Evolutionary conservation across 768 basidiomycete species (phyloP).

Genomic region (Tephrocybe sp.): DNA sequence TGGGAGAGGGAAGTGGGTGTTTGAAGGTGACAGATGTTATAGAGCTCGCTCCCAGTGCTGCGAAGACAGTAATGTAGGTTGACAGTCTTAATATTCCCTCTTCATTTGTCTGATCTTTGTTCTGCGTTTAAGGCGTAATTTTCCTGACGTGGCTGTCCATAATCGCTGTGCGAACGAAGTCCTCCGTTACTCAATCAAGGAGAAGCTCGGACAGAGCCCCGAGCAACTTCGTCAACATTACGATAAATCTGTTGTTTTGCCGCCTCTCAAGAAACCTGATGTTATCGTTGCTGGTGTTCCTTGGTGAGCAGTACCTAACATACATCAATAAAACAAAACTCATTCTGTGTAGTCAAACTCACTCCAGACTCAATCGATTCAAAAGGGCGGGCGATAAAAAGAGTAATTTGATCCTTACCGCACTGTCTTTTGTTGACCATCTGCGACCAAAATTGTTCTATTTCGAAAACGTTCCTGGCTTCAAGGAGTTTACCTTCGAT

Average conservation of each 20-base stretch:
- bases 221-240: slow-evolving; percentile 39
- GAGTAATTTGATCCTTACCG: slow-evolving; percentile 65
- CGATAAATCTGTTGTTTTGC: slow-evolving; percentile 26
- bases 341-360: slow-evolving; percentile 57
- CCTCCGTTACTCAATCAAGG: slow-evolving; percentile 56
- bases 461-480: slow-evolving; percentile 56
- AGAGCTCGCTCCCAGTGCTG: slow-evolving; percentile 77
- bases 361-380: slow-evolving; percentile 72
- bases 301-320: slow-evolving; percentile 41
- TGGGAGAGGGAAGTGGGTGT: slow-evolving; percentile 51
- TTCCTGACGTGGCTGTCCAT: slow-evolving; percentile 49
- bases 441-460: slow-evolving; percentile 40
- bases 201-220: slow-evolving; percentile 37
- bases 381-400: slow-evolving; percentile 64
- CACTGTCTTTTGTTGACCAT: slow-evolving; percentile 49
- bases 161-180: slow-evolving; percentile 73
- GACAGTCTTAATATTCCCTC: not conserved
- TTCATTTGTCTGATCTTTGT: slow-evolving; percentile 4
- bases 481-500: slow-evolving; percentile 41
- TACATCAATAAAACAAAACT: not conserved
- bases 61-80: slow-evolving; percentile 57
- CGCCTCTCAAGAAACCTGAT: slow-evolving; percentile 28
- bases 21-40: slow-evolving; percentile 61
- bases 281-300: slow-evolving; percentile 72
- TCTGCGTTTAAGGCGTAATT: slow-evolving; percentile 43